phyloP scores from a whole-genome alignment of 2,329 filamentous ascomycete genomes.

The Talaromyces sp. region DNA sequence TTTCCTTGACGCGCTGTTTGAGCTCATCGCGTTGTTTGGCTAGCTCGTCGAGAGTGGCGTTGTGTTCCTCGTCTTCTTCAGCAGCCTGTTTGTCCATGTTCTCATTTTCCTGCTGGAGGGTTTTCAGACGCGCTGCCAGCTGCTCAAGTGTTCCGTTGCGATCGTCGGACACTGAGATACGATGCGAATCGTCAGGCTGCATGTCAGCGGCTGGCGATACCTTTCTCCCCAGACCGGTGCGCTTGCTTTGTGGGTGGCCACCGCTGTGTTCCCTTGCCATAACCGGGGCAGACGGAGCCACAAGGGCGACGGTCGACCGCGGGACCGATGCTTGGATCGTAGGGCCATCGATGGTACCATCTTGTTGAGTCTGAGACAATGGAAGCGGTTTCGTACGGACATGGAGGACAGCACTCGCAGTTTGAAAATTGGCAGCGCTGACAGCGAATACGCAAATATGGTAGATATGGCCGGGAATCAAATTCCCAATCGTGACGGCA shows the following conservation, averaged over 20 bases:
- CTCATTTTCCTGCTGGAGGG: constrained; percentile 75
- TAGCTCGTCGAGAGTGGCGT: constrained; percentile 60
- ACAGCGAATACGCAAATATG: constrained; percentile 90
- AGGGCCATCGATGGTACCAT: constrained; percentile 28
- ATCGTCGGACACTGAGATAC: constrained; percentile 41
- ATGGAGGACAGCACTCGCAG: constrained; percentile 77
- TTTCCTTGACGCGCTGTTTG: constrained; percentile 73
- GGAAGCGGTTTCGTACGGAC: constrained; percentile 64
- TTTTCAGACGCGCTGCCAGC: constrained; percentile 75
- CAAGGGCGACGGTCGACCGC: constrained; percentile 48
- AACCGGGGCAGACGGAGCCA: constrained; percentile 56
- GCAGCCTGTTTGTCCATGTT: constrained; percentile 64
- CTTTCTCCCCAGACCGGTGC: constrained; percentile 67
- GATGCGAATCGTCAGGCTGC: constrained; percentile 34
- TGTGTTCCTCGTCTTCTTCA: constrained; percentile 65
- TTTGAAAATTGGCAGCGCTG: constrained; percentile 86
- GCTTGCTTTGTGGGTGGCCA: constrained; percentile 49
- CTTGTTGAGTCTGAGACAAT: constrained; percentile 28
- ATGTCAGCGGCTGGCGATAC: constrained; percentile 64
- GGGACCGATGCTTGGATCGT: constrained; percentile 51
- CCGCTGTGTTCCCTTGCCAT: constrained; percentile 63
- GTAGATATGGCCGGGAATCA: constrained; percentile 84
- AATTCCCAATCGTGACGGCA: constrained; percentile 83
- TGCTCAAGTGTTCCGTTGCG: constrained; percentile 66
- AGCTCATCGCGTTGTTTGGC: constrained; percentile 75